Base-by-base conservation (phyloP, 2,329 filamentous ascomycete species). In the Phaeophleospora eucalypticola region DNA sequence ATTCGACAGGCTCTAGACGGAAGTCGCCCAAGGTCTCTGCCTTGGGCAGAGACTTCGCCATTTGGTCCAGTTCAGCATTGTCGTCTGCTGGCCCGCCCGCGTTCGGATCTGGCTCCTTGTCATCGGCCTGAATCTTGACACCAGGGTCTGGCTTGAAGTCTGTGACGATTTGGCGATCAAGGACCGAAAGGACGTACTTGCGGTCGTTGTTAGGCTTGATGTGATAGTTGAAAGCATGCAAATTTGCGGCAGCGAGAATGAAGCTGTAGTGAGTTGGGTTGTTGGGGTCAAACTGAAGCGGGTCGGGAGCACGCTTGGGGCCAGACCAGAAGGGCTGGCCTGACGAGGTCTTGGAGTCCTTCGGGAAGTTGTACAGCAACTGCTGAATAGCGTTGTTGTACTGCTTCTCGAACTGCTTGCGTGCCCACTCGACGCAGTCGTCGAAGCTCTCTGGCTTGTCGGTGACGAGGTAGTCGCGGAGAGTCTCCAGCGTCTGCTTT, bases 381-480 rank as follows among this genome's bases (percentile, higher is more conserved):
- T 98, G 93, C 65, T 93, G 87, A 52, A 98, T 95, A 42, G 89
- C 87, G 66, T 98, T 95, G 73, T 94, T 89, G 71, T 93, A 98
- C 70, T 96, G 89, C 68, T 87, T 89, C 76, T 98, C 93, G 55
- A 98, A 98, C 59, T 95, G 80, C 64, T 87, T 80, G 39, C 93
- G 87, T 18, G 88, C 93, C 93, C 93, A 98, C 57, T 88, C 83
- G 61, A 98, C 89, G 65, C 93, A 98, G 70, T 98, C 91, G 64
- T 97, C 91, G 62, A 95, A 96, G 19, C 82, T 90, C 48, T 89
- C 75, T 3, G 93, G 91, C 67, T 95, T 93, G 59, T 96, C 89
- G 0, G 87, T 89, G 33, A 95, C 90, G 43, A 98, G 77, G 67
- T 85, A 96, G 63, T 95, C 89, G 10, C 87, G 84, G 46, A 98